Evolutionary conservation across 768 basidiomycete species (phyloP).

Genomic region (Dioszegia aurantiaca): DNA sequence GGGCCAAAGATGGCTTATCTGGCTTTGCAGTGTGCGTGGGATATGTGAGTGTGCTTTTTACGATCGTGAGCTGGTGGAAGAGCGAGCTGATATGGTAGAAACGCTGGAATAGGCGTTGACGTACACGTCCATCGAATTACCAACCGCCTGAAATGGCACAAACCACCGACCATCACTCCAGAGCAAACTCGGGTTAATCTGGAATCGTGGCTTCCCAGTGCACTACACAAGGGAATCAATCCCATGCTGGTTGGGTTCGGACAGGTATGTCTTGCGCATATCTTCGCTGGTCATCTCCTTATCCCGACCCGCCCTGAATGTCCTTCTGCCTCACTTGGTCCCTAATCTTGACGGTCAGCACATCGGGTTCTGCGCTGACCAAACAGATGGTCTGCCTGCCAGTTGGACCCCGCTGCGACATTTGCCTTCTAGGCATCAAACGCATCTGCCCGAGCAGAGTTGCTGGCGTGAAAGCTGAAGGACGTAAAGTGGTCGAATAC

Average conservation of each 20-base stretch:
- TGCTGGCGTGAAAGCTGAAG: conserved; percentile 37
- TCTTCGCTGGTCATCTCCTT: too few species aligned
- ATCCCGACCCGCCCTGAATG: too few species aligned
- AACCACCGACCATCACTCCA: conserved; percentile 73
- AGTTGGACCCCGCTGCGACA: conserved; percentile 49
- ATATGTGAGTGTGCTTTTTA: conserved; percentile 58
- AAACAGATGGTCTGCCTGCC: conserved; percentile 42
- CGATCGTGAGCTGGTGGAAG: neutral
- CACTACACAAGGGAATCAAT: conserved; percentile 50
- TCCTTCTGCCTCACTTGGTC: too few species aligned
- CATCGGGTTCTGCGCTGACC: too few species aligned
- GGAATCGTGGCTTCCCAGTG: conserved; percentile 48
- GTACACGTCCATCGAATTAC: conserved; percentile 95
- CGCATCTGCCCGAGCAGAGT: conserved; percentile 45
- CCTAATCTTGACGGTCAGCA: too few species aligned
- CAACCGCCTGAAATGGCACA: conserved; percentile 89
- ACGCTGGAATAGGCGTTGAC: conserved; percentile 90
- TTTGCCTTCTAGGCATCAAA: conserved; percentile 43
- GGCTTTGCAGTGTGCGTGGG: conserved; percentile 76
- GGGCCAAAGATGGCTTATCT: conserved; percentile 97
- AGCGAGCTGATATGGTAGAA: conserved; percentile 56
- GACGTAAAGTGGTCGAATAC: conserved; percentile 43
- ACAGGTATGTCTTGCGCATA: conserved; percentile 20
- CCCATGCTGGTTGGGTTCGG: conserved; percentile 51
- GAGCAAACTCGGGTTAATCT: conserved; percentile 70